Conservation (phyloP, 768 basidiomycete genomes). For the Xerocomus spinulosus region DNA sequence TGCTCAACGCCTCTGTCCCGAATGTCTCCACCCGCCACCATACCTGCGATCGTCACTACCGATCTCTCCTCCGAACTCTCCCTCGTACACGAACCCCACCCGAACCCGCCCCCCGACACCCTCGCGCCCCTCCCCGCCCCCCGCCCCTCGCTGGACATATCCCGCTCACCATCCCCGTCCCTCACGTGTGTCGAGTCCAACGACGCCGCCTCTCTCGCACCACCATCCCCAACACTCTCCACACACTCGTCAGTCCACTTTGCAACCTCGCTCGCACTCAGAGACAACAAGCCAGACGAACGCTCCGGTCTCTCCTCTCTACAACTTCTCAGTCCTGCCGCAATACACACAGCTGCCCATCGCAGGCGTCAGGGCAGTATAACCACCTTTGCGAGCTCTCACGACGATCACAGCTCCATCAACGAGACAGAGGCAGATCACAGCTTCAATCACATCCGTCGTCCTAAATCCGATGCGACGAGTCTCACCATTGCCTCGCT, state of each 20-base stretch:
- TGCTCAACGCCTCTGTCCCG: conserved; percentile 23
- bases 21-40: conserved; percentile 12
- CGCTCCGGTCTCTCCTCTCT: conserved; percentile 49
- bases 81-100: conserved; percentile 9
- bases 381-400: conserved; percentile 48
- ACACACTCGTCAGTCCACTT: conserved; percentile 60
- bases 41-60: conserved; percentile 34
- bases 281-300: conserved; percentile 65
- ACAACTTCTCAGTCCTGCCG: conserved; percentile 42
- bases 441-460: conserved; percentile 30
- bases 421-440: conserved; percentile 52
- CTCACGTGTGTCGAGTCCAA: conserved; percentile 35
- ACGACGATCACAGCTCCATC: conserved; percentile 31
- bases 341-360: conserved; percentile 35
- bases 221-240: conserved; percentile 77
- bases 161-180: conserved; percentile 29
- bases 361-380: conserved; percentile 49
- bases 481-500: conserved; percentile 34
- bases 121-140: conserved; percentile 22
- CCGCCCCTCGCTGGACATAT: conserved; percentile 29
- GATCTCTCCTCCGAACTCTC: conserved; percentile 32
- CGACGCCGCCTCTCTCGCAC: conserved; percentile 41
- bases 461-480: conserved; percentile 33
- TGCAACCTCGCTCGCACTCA: conserved; percentile 49
- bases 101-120: conserved; percentile 10